A percentile compares a stretch with the other conserved stretches of the same genome.
These are phyloP conservation scores for Flueggea neowawraea DNA, from an alignment of 441 rosid genomes.

Conservation along the genomic window DNA sequence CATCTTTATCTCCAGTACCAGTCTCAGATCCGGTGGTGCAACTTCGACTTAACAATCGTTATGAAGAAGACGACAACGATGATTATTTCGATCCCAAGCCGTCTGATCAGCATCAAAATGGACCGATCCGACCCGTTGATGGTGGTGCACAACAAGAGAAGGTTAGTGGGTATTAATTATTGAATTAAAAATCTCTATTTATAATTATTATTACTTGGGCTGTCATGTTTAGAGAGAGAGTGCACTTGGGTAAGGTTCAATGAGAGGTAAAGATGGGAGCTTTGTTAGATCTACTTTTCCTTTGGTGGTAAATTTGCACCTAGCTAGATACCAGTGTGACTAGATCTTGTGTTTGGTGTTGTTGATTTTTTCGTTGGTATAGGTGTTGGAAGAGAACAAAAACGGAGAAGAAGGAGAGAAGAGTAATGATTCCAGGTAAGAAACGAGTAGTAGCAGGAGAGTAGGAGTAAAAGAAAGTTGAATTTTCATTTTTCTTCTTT, in stretches of 20 bases:
- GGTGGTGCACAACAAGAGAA: conserved; percentile 2
- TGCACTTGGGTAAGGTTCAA: conserved; percentile 31
- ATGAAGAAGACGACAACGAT: conserved; percentile 15
- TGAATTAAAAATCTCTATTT: neutral
- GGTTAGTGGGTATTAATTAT: conserved; percentile 6
- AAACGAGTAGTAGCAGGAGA: conserved; percentile 1
- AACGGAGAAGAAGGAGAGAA: conserved; percentile 21
- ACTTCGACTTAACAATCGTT: conserved; percentile 26
- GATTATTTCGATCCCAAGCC: conserved; percentile 25
- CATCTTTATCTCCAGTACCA: conserved; percentile 72
- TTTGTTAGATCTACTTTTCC: conserved; percentile 13
- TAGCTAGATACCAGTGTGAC: neutral
- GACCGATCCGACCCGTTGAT: conserved; percentile 32
- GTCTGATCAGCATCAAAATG: conserved; percentile 32
- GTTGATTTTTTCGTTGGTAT: conserved; percentile 4
- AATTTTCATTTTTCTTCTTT: conserved; percentile 24
- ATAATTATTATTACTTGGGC: neutral
- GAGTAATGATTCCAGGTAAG: conserved; percentile 52
- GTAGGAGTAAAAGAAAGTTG: conserved; percentile 13
- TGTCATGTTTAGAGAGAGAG: conserved; percentile 3
- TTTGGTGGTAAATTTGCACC: conserved; percentile 27
- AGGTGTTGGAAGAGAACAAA: conserved; percentile 16
- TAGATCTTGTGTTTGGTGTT: conserved; percentile 14
- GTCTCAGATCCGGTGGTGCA: conserved; percentile 87
- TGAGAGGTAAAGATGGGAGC: conserved; percentile 4